phyloP scores from a whole-genome alignment of 441 rosid genomes.

The Lepidium campestre region DNA sequence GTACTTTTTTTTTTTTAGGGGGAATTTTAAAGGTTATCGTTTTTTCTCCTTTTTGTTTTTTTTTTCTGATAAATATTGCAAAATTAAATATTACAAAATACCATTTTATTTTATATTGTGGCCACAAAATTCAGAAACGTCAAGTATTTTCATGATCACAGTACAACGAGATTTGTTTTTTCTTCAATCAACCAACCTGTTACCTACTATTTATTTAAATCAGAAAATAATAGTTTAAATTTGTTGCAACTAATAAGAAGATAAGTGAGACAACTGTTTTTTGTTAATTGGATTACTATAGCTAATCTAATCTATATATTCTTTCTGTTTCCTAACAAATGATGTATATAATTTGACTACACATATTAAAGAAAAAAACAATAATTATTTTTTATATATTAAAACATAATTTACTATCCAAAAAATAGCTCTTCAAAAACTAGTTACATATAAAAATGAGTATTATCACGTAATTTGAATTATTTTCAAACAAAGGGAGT shows the following conservation, averaged over 20 bases:
- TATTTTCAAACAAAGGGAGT: neutral
- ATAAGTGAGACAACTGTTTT: neutral
- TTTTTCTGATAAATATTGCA: neutral
- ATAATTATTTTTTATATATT: no score
- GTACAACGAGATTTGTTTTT: neutral
- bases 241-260: neutral
- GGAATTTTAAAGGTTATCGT: constrained; percentile 24
- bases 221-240: neutral
- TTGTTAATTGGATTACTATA: neutral
- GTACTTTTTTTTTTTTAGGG: neutral
- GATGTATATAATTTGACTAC: no score
- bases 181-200: neutral
- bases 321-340: no score
- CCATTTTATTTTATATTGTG: neutral
- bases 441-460: no score
- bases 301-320: no score
- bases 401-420: no score
- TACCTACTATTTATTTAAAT: neutral
- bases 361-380: no score
- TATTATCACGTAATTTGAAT: no score
- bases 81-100: neutral
- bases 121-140: constrained; percentile 1
- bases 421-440: no score
- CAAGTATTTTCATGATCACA: neutral
- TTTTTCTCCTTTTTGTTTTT: neutral